Percentiles rank a stretch among this genome's conserved stretches.
These are phyloP conservation scores for Aegilops umbellulata DNA, from an alignment of 176 grass and related monocot species.

Conservation along the genomic window DNA sequence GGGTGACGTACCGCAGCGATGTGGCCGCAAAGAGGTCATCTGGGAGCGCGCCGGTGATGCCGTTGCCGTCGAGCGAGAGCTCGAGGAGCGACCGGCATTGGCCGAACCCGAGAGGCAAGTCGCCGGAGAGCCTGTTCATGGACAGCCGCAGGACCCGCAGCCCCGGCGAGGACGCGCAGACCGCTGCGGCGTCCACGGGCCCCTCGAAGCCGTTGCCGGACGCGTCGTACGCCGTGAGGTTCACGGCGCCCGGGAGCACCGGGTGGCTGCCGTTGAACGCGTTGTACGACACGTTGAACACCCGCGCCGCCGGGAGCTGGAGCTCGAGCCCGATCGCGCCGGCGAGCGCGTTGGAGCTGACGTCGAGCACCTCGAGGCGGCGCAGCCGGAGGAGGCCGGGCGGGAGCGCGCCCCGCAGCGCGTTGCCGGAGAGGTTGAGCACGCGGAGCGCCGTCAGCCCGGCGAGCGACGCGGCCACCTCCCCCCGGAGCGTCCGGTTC, in stretches of 20 bases:
- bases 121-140: conserved; percentile 43
- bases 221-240: conserved; percentile 37
- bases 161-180: conserved; percentile 31
- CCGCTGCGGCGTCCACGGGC: background rate
- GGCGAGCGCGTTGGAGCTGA: conserved; percentile 33
- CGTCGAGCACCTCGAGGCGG: conserved; percentile 37
- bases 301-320: conserved; percentile 24
- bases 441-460: conserved; percentile 36
- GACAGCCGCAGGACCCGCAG: conserved; percentile 27
- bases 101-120: conserved; percentile 36
- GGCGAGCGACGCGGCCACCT: conserved; percentile 30
- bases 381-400: conserved; percentile 32
- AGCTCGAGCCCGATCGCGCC: background rate
- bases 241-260: conserved; percentile 8
- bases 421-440: conserved; percentile 56
- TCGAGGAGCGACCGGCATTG: conserved; percentile 47
- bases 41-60: conserved; percentile 36
- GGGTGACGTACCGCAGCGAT: conserved; percentile 29
- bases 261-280: conserved; percentile 40
- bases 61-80: conserved; percentile 55
- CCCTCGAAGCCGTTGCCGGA: conserved; percentile 39
- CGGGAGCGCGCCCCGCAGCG: conserved; percentile 42
- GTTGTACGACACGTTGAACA: conserved; percentile 61
- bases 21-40: conserved; percentile 41
- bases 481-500: conserved; percentile 33